Evolutionary conservation across 805 yeast species (phyloP).

Genomic region (Pichia nanzhaoensis): DNA sequence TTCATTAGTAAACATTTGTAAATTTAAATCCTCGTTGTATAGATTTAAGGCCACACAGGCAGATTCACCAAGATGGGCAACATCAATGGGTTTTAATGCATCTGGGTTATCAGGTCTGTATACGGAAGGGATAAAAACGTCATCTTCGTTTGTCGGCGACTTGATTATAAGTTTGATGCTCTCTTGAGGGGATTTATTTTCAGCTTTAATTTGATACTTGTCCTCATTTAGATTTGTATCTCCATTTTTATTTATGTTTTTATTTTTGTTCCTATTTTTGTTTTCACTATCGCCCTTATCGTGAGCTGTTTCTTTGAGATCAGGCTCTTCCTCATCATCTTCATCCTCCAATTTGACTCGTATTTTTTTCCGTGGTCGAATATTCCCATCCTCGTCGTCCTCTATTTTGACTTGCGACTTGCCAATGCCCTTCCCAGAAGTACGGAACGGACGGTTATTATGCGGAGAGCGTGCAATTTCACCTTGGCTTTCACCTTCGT

Average conservation of each 20-base stretch:
- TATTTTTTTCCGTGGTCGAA: constrained; percentile 4
- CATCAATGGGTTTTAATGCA: constrained; percentile 15
- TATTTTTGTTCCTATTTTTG: no score
- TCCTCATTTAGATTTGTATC: no score
- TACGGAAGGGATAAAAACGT: constrained; percentile 37
- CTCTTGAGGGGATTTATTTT: constrained; percentile 5
- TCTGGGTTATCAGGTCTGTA: constrained; percentile 19
- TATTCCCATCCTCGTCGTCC: constrained; percentile 5
- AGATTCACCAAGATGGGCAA: constrained; percentile 18
- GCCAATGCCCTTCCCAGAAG: no score
- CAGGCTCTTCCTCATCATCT: constrained; percentile 1
- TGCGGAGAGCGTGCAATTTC: no score
- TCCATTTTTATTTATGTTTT: no score
- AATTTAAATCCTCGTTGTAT: constrained; percentile 46
- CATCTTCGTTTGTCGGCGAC: not conserved
- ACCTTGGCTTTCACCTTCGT: no score
- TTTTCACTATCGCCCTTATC: no score
- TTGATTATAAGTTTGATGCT: constrained; percentile 2
- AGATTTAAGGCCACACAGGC: constrained; percentile 19
- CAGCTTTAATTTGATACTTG: constrained; percentile 14
- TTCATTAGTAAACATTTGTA: constrained; percentile 49
- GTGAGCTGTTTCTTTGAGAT: no score
- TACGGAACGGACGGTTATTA: no score
- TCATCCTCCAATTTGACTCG: constrained; percentile 6
- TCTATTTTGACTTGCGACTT: no score